These are phyloP conservation scores for Aureoboletus auriporus DNA, from an alignment of 768 basidiomycete genomes.

Conservation along the genomic window DNA sequence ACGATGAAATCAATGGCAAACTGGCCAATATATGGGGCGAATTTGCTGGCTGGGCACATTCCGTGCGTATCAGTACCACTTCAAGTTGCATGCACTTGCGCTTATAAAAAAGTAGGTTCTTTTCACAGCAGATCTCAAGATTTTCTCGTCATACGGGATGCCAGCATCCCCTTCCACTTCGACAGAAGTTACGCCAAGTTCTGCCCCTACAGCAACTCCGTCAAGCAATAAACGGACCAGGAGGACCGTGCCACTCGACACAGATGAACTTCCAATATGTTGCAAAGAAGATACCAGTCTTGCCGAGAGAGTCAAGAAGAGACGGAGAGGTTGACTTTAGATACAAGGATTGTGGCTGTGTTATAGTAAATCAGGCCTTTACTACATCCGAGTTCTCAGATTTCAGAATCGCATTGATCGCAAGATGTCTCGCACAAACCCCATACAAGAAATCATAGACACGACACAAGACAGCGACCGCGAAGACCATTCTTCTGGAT, in stretches of 20 bases:
- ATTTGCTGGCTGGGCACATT: conserved; percentile 89
- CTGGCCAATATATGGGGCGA: conserved; percentile 71
- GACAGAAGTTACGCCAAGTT: conserved; percentile 10
- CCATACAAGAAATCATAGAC: conserved; percentile 39
- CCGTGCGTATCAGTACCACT: conserved; percentile 40
- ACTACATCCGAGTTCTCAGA: too few relatives aligned
- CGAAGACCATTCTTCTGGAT: conserved; percentile 29
- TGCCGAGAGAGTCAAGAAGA: conserved; percentile 41
- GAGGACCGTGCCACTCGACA: conserved; percentile 6
- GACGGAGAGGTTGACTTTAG: conserved; percentile 23
- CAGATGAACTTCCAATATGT: conserved; percentile 10
- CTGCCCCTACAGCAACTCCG: conserved; percentile 29
- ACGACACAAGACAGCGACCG: conserved; percentile 33
- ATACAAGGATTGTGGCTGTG: conserved; percentile 15
- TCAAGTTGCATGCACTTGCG: not conserved
- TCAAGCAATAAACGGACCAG: conserved; percentile 33
- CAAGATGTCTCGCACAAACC: conserved; percentile 36
- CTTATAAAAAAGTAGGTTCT: conserved; percentile 45
- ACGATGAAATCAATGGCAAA: conserved; percentile 64
- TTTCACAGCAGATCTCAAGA: conserved; percentile 71
- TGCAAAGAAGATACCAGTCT: conserved; percentile 22
- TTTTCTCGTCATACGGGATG: conserved; percentile 60
- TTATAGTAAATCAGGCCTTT: not conserved
- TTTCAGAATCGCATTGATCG: not conserved
- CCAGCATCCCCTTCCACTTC: conserved; percentile 18